These are phyloP conservation scores for Rhodotorula sp. DNA, from an alignment of 1,284 basidiomycete genomes.

Conservation along the genomic window DNA sequence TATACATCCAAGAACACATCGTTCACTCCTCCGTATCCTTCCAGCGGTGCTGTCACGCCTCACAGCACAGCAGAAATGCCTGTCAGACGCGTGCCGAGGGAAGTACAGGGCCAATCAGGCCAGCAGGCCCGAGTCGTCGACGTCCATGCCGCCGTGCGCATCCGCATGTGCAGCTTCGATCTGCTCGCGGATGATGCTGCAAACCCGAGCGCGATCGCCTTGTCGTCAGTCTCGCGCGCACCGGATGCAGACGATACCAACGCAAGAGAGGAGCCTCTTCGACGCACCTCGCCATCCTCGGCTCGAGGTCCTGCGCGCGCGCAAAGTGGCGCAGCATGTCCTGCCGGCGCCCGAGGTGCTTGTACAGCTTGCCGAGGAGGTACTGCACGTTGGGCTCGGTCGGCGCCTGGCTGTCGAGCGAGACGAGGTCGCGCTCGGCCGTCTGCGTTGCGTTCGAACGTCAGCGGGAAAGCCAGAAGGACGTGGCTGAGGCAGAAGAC, in stretches of 20 bases:
- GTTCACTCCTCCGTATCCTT: too few relatives aligned
- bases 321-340: conserved; percentile 80
- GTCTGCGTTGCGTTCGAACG: conserved; percentile 55
- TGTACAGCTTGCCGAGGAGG: conserved; percentile 86
- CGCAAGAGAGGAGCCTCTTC: background rate
- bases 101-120: background rate
- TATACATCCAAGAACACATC: too few relatives aligned
- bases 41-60: too few relatives aligned
- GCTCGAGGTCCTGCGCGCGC: conserved; percentile 72
- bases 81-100: background rate
- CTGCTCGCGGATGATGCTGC: conserved; percentile 29
- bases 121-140: conserved; percentile 12
- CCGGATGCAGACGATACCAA: too few relatives aligned
- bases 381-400: conserved; percentile 94
- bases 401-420: conserved; percentile 73
- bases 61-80: too few relatives aligned
- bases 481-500: conserved; percentile 48
- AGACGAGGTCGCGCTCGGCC: conserved; percentile 75
- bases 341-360: conserved; percentile 68
- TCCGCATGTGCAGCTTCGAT: conserved; percentile 8
- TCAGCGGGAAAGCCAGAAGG: background rate
- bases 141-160: conserved; percentile 15
- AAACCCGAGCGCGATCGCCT: too few relatives aligned
- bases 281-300: conserved; percentile 54
- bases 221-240: background rate